Evolutionary conservation across 805 yeast genomes (phyloP), one percentile per base, ranked within the genome.

Genomic region (Teunomyces atbi): DNA sequence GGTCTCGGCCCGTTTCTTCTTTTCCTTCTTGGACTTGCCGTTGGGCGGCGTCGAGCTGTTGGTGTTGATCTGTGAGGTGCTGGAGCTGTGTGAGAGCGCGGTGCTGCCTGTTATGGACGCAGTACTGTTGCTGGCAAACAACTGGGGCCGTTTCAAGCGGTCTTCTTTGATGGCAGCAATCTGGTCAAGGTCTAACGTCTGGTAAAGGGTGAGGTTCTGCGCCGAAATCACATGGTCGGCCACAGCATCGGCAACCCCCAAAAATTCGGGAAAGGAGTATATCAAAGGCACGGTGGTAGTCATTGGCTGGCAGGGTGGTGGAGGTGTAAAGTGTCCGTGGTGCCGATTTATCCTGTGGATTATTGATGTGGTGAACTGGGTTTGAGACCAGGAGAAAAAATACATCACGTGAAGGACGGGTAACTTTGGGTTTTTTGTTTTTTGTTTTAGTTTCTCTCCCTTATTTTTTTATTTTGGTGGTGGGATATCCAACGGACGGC

Each of bases 161-260:
- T 62, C 64, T 37, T 62, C 64, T 58, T 68, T 64, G 46, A 65
- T 51, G n/a, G 55, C 46, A 33, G 55, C 62, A 32, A 71, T 69
- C 51, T 64, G 64, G 13, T 58, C 54, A 23, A 50, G 56, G 51
- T 73, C 76, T 49, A 68, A 55, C 1, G 76, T 68, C 49, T 68
- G 63, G 57, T 73, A 78, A 32, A 86, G 68, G 7, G 90, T 79
- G 50, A 77, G 67, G 60, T 91, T 88, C 68, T 94, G 98, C 10
- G 96, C 95, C 23, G 87, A 81, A 29, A 90, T 82, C 41, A 92
- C 85, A 65, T 91, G 96, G 66, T 94, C 97, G 1, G 97, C 97
- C 23, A 92, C 96, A 19, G 98, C 98, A 45, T 87, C 96, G 2
- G 98, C 97, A 27, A 92, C 97, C 13, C 88, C 94, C 23, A 82